Percentiles rank a stretch among this genome's conserved stretches.
Conservation (phyloP, 2,329 filamentous ascomycete genomes). For the Cordyceps pruinosa region DNA sequence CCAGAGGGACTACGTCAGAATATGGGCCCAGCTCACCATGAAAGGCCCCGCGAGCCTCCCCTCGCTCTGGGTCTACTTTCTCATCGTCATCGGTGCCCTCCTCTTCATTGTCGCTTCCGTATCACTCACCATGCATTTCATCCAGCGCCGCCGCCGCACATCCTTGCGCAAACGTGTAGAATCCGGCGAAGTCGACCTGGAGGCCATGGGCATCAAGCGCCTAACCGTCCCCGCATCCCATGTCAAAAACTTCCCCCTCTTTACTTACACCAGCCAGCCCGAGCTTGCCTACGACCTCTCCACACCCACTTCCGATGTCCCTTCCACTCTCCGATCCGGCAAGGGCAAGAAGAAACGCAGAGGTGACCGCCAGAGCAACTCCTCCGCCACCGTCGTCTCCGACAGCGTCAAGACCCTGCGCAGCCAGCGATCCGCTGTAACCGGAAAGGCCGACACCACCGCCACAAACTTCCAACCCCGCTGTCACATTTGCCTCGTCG, state of each 20-base stretch:
- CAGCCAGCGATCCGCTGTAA: conserved; percentile 33
- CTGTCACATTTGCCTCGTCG: conserved; percentile 85
- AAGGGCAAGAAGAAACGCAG: conserved; percentile 26
- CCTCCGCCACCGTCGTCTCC: conserved; percentile 20
- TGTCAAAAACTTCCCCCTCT: conserved; percentile 69
- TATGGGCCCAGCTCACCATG: conserved; percentile 50
- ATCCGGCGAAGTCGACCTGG: conserved; percentile 76
- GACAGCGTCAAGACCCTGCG: conserved; percentile 24
- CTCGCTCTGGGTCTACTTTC: conserved; percentile 72
- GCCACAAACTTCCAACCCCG: conserved; percentile 64
- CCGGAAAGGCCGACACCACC: conserved; percentile 28
- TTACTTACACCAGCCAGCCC: conserved; percentile 61
- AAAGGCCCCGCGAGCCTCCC: conserved; percentile 48
- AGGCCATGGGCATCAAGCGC: conserved; percentile 76
- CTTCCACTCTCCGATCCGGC: conserved; percentile 24
- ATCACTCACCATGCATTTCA: conserved; percentile 66
- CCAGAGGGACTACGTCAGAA: conserved; percentile 51
- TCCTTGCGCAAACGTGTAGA: conserved; percentile 63
- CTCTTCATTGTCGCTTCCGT: conserved; percentile 59
- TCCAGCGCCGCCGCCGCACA: conserved; percentile 65
- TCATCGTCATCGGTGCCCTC: conserved; percentile 65
- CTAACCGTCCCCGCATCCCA: conserved; percentile 67
- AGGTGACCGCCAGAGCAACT: conserved; percentile 23
- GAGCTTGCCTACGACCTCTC: conserved; percentile 30
- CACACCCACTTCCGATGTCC: conserved; percentile 27